Conservation (phyloP, 176 grass and related monocot genomes). For the Luzula sylvatica region DNA sequence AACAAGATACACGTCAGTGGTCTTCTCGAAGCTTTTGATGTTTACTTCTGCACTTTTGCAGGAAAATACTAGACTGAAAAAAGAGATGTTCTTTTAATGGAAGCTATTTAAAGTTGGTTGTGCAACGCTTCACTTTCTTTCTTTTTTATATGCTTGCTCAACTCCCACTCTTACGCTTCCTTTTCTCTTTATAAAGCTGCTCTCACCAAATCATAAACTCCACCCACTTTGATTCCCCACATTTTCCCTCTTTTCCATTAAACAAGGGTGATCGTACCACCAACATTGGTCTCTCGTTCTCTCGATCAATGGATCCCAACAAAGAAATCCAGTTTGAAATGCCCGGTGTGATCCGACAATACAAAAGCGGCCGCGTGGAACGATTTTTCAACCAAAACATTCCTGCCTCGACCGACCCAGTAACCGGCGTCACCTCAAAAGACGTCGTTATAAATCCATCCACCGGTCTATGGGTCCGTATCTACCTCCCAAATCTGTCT, state of each 20-base stretch:
- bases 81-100: too few relatives aligned
- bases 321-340: conserved; percentile 41
- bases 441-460: conserved; percentile 41
- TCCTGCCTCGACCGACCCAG: conserved; percentile 39
- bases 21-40: too few relatives aligned
- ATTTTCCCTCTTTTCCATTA: neutral
- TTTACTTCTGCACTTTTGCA: too few relatives aligned
- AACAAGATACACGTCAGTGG: too few relatives aligned
- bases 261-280: neutral
- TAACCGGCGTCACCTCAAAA: conserved; percentile 40
- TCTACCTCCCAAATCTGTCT: conserved; percentile 48
- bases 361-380: conserved; percentile 64
- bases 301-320: conserved; percentile 23
- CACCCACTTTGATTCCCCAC: neutral
- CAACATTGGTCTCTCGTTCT: neutral
- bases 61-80: too few relatives aligned
- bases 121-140: too few relatives aligned
- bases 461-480: conserved; percentile 46
- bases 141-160: too few relatives aligned
- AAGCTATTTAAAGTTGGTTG: too few relatives aligned
- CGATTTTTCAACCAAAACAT: conserved; percentile 18
- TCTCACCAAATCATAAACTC: neutral
- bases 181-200: too few relatives aligned
- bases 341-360: conserved; percentile 36
- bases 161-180: too few relatives aligned